Conservation (phyloP, 257 asterid genomes). For the Phtheirospermum japonicum region DNA sequence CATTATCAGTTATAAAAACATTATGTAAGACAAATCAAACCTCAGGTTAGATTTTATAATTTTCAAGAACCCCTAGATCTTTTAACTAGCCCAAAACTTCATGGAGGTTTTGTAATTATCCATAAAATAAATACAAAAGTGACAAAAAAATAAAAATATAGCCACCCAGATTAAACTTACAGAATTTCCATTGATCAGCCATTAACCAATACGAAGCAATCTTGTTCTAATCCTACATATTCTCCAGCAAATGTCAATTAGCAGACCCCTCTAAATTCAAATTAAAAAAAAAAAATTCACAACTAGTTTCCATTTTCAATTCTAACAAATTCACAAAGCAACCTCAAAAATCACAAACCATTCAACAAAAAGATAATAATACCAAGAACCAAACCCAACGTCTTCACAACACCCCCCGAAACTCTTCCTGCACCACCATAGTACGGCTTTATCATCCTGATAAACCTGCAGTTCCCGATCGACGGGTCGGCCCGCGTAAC, state of each 20-base stretch:
- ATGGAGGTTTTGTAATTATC: not conserved
- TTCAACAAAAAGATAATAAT: constrained; percentile 40
- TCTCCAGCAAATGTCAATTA: constrained; percentile 24
- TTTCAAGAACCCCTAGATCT: too few species aligned
- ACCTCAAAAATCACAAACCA: constrained; percentile 31
- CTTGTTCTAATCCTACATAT: constrained; percentile 20
- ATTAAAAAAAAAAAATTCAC: not conserved
- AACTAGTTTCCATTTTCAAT: constrained; percentile 11
- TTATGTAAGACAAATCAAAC: too few species aligned
- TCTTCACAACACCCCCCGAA: constrained; percentile 18
- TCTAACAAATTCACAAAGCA: constrained; percentile 9
- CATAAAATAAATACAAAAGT: not conserved
- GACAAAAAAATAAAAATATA: not conserved
- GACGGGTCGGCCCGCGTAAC: constrained; percentile 69
- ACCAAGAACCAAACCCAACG: constrained; percentile 32
- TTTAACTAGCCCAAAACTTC: not conserved
- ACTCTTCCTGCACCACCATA: constrained; percentile 41
- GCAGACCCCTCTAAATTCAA: constrained; percentile 6
- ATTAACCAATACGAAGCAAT: not conserved
- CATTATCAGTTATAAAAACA: too few species aligned
- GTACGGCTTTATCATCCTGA: constrained; percentile 52
- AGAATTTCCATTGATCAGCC: constrained; percentile 8
- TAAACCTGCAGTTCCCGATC: constrained; percentile 55
- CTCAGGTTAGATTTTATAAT: too few species aligned
- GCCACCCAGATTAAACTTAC: not conserved